These are phyloP conservation scores for Beta macrorhiza DNA, from an alignment of 179 eudicot species.

Conservation along the genomic window DNA sequence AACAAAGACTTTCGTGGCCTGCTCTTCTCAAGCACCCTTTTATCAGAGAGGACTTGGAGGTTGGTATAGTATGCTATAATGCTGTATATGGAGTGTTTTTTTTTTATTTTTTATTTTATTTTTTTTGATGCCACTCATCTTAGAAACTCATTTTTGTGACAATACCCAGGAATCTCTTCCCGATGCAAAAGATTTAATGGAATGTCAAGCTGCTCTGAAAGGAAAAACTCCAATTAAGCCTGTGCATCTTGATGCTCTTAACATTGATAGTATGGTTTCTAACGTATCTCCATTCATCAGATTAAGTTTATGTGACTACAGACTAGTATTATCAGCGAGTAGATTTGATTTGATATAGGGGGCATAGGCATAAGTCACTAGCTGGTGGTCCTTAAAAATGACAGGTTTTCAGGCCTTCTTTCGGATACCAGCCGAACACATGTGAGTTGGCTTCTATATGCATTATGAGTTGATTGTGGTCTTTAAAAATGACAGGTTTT, in stretches of 20 bases:
- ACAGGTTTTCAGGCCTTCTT: conserved; percentile 27
- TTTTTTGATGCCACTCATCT: background rate
- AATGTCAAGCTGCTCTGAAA: conserved; percentile 47
- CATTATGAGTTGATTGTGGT: conserved; percentile 7
- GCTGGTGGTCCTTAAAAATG: conserved; percentile 14
- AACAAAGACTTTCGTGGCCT: conserved; percentile 90
- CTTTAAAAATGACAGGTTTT: conserved; percentile 14
- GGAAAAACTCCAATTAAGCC: conserved; percentile 47
- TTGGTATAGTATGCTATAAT: conserved; percentile 33
- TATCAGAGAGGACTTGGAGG: conserved; percentile 61
- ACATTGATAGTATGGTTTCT: conserved; percentile 56
- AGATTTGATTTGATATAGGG: conserved; percentile 11
- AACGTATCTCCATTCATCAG: background rate
- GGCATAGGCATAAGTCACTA: conserved; percentile 34
- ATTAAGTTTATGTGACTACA: background rate
- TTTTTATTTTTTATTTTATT: background rate
- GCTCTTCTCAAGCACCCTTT: conserved; percentile 89
- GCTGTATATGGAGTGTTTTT: background rate
- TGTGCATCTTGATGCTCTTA: conserved; percentile 32
- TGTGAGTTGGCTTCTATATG: conserved; percentile 19
- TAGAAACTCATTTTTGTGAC: background rate
- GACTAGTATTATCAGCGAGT: background rate
- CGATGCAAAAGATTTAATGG: conserved; percentile 41
- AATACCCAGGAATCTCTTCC: conserved; percentile 51
- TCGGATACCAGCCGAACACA: conserved; percentile 30